phyloP scores from a whole-genome alignment of 306 rosid species.

The Abrus precatorius region DNA sequence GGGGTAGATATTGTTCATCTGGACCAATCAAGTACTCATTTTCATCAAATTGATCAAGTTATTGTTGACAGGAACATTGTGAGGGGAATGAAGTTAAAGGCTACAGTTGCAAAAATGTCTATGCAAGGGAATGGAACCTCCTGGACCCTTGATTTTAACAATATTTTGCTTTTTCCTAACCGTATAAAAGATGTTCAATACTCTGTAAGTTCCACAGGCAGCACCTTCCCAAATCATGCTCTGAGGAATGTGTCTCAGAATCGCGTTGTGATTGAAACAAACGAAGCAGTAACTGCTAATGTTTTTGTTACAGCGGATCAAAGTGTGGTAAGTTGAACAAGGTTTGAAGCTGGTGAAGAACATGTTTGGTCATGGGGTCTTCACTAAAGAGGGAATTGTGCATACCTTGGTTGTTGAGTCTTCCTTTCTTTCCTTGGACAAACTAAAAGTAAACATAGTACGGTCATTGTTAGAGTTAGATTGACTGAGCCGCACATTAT shows the following conservation, averaged over 20 bases:
- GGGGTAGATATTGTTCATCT: constrained; percentile 74
- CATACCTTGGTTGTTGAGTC: constrained; percentile 38
- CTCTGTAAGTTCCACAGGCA: constrained; percentile 53
- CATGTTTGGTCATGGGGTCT: constrained; percentile 16
- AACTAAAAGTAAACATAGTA: neutral
- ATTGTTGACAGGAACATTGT: constrained; percentile 77
- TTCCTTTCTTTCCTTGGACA: constrained; percentile 21
- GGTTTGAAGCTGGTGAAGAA: constrained; percentile 31
- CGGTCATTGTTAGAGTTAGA: constrained; percentile 17
- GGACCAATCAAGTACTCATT: constrained; percentile 68
- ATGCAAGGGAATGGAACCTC: constrained; percentile 74
- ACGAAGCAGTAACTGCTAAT: constrained; percentile 56
- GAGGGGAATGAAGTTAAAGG: constrained; percentile 72
- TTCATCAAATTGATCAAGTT: constrained; percentile 74
- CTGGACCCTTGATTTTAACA: constrained; percentile 74
- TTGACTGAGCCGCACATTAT: constrained; percentile 22
- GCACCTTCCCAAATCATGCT: constrained; percentile 64
- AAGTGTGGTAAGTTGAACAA: constrained; percentile 47
- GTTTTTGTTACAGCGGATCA: constrained; percentile 78
- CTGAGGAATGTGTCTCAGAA: constrained; percentile 72
- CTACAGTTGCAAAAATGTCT: constrained; percentile 66
- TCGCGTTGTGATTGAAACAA: constrained; percentile 69
- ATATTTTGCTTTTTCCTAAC: constrained; percentile 71
- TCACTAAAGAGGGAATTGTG: constrained; percentile 50
- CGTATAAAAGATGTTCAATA: constrained; percentile 80